Base-by-base conservation (phyloP, 225 moss, liverwort and hornwort species). In the Straminergon stramineum region DNA sequence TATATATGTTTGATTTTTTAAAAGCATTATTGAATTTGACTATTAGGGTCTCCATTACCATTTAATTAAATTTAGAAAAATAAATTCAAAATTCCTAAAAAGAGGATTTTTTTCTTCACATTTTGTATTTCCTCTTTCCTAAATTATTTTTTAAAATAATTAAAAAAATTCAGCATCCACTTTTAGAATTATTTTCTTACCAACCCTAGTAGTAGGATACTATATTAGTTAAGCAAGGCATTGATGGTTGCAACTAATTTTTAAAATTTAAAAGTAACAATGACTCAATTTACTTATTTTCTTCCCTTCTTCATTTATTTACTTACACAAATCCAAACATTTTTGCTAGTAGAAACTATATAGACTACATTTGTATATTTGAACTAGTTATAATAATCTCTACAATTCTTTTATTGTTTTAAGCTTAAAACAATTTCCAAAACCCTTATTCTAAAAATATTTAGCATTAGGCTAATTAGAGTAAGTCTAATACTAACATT, bases 201-300 rank as follows among this genome's bases (percentile, higher is more conserved):
- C 0, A 0, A 69, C 1, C 23, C 39, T 39, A 13, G 12, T 70
- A 39, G 13, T 0, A 23, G 1, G 7, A 4, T n/a, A n/a, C 1
- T 0, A 0, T n/a, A 26, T 0, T 26, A 41, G 15, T 75, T 7
- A 75, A 30, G 32, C 14, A 76, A 76, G 5, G 27, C 34, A 76
- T 21, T 34, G 5, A 21, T 52, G 8, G 7, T 52, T 52, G 52
- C 21, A 52, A 52, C 18, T 31, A 75, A 0, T 52, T 1, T 76
- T 76, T 48, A 20, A 13, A 74, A 75, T 75, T 75, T 13, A 51
- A 32, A 32, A 32, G 5, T 51, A 76, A 13, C 13, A 51, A 76
- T 31, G 31, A 76, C 0, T 3, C 4, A 52, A 32, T 34, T 21
- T 21, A 4, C 5, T 34, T 13, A 2, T 34, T 9, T 0, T 12